phyloP scores from a whole-genome alignment of 202 grass and related monocot species.

The Cymbopogon flexuosus region DNA sequence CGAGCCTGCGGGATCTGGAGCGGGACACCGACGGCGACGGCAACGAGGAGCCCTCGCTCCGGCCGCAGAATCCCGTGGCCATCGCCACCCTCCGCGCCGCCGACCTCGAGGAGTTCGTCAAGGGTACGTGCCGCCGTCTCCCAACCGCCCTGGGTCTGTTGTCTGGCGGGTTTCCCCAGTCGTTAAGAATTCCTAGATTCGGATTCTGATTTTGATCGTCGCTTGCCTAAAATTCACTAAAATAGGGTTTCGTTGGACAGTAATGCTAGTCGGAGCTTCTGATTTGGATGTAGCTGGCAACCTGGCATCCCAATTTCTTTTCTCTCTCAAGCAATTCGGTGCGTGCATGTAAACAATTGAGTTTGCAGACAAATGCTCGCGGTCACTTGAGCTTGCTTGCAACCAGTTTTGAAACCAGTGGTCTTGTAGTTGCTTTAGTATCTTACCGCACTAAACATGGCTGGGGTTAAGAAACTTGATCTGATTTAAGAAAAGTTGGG shows the following conservation, averaged over 20 bases:
- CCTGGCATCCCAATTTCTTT: neutral
- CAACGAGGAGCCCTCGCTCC: slow-evolving; percentile 44
- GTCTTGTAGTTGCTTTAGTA: neutral
- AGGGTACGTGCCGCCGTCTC: slow-evolving; percentile 45
- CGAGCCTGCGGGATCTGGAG: slow-evolving; percentile 64
- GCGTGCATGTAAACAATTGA: neutral
- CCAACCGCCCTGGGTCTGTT: neutral
- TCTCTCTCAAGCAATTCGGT: neutral
- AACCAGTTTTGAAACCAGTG: neutral
- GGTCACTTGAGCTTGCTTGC: neutral
- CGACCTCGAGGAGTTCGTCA: slow-evolving; percentile 90
- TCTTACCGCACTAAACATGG: neutral
- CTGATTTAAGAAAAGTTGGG: neutral
- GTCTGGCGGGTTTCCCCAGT: neutral
- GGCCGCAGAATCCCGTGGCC: slow-evolving; percentile 51
- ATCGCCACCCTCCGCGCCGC: slow-evolving; percentile 55
- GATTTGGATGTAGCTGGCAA: neutral
- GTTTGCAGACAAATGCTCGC: neutral
- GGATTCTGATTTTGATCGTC: neutral
- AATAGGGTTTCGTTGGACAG: neutral
- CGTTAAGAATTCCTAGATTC: neutral
- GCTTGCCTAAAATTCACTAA: neutral
- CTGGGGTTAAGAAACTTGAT: neutral
- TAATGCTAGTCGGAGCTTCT: neutral
- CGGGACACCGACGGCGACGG: slow-evolving; percentile 31